Base-by-base conservation (phyloP, 495 filamentous ascomycete genomes). In the Penicillium antarcticum region DNA sequence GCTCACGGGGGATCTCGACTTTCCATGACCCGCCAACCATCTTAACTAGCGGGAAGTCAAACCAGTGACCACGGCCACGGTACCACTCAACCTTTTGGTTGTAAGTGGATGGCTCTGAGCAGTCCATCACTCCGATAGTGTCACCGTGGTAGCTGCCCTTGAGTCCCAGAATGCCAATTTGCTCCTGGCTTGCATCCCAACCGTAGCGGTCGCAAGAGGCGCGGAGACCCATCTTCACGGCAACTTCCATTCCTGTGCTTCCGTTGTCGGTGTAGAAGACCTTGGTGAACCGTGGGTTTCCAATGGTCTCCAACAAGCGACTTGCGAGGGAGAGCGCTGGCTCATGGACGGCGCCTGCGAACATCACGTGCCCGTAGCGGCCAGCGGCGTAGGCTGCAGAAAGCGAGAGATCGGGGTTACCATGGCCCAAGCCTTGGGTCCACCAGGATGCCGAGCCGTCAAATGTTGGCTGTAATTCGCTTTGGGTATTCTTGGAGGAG, bases 341-440 rank as follows among this genome's bases (percentile, higher is more conserved):
- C 53, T 87, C 78, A 48, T 92, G 87, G 14, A 89, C 75, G 2
- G 84, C 80, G 1, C 80, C 81, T 0, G 87, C 84, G 57, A 92
- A 90, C 86, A 91, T 92, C 19, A 92, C 86, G 65, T 92, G 88
- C 2, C 88, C 88, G 57, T 92, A 92, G 19, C 87, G 78, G n/a
- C 88, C 87, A 3, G 88, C 85, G 1, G 88, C 88, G 61, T 90
- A 86, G 2, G 88, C 86, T 4, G 87, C 86, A 0, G 85, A 80
- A 5, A 90, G 75, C 7, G 86, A 73, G 5, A 92, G 73, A 0
- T 71, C 63, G 0, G 86, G 80, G 53, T 86, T 88, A 12, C 81
- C 86, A 56, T 92, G 88, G 7, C 88, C 88, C 5, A 92, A 75
- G 8, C 88, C 88, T 66, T 92, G 88, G 1, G 88, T 91, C 88